These are phyloP conservation scores for Xylaria flabelliformis DNA, from an alignment of 495 filamentous ascomycete species.

Conservation along the genomic window DNA sequence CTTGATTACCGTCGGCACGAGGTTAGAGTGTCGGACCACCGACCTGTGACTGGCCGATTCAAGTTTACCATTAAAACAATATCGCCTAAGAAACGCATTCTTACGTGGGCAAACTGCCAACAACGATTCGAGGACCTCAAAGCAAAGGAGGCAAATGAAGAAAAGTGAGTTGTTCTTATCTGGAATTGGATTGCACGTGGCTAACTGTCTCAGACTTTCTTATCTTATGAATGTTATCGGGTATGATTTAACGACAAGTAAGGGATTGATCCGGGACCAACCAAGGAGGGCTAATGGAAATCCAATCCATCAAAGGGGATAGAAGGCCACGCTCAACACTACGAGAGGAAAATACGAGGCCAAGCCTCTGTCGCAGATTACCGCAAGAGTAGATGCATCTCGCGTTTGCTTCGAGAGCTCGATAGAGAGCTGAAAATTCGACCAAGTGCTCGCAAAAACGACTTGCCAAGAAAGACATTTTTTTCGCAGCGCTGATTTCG, in stretches of 20 bases:
- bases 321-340: constrained; percentile 11
- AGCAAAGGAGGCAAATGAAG: constrained; percentile 66
- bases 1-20: constrained; percentile 88
- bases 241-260: constrained; percentile 51
- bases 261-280: constrained; percentile 45
- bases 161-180: constrained; percentile 46
- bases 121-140: constrained; percentile 74
- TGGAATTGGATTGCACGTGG: neutral
- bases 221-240: constrained; percentile 55
- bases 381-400: neutral
- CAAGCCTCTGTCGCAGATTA: neutral
- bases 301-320: constrained; percentile 39
- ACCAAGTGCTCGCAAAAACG: neutral
- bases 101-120: constrained; percentile 72
- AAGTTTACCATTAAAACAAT: constrained; percentile 82
- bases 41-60: constrained; percentile 88
- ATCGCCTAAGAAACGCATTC: constrained; percentile 64
- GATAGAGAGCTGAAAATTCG: neutral
- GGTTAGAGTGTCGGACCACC: constrained; percentile 87
- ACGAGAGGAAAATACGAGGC: neutral
- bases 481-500: neutral
- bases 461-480: neutral
- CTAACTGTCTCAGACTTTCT: constrained; percentile 46
- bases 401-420: neutral
- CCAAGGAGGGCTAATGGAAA: constrained; percentile 41